Conservation (phyloP, 495 filamentous ascomycete species). For the Lentithecium fluviatile region DNA sequence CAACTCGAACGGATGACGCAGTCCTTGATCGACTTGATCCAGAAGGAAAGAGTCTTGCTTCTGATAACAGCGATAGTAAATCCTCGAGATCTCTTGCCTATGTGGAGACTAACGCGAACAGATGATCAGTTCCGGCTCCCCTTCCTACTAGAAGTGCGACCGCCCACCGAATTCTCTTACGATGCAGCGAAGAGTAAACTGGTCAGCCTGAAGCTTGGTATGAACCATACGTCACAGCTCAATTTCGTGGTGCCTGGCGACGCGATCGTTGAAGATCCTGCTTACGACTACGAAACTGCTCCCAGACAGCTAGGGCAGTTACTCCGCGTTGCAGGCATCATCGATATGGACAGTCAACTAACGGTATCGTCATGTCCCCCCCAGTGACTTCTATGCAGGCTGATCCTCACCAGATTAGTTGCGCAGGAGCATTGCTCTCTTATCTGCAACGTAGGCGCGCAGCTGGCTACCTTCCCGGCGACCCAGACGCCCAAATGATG, state of each 20-base stretch:
- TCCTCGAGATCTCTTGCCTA: neutral
- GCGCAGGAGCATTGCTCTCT: conserved; percentile 78
- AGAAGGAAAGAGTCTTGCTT: conserved; percentile 32
- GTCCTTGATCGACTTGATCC: conserved; percentile 45
- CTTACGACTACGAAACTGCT: conserved; percentile 52
- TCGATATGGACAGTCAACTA: conserved; percentile 75
- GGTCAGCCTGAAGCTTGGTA: conserved; percentile 53
- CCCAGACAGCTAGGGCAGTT: conserved; percentile 61
- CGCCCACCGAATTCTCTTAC: conserved; percentile 75
- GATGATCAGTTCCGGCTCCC: conserved; percentile 52
- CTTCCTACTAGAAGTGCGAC: conserved; percentile 71
- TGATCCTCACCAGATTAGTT: conserved; percentile 54
- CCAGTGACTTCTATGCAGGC: neutral
- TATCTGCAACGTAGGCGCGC: conserved; percentile 73
- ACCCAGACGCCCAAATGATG: conserved; percentile 47
- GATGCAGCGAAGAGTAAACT: conserved; percentile 69
- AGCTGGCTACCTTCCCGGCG: conserved; percentile 57
- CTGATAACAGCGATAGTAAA: conserved; percentile 38
- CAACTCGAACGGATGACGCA: conserved; percentile 65
- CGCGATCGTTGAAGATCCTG: conserved; percentile 47
- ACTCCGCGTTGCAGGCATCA: conserved; percentile 66
- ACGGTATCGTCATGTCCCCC: conserved; percentile 46
- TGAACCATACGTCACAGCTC: conserved; percentile 51
- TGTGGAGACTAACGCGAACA: conserved; percentile 2
- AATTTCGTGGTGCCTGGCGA: conserved; percentile 57